phyloP scores from a whole-genome alignment of 164 flowering plant species.

The Chimonanthus praecox region DNA sequence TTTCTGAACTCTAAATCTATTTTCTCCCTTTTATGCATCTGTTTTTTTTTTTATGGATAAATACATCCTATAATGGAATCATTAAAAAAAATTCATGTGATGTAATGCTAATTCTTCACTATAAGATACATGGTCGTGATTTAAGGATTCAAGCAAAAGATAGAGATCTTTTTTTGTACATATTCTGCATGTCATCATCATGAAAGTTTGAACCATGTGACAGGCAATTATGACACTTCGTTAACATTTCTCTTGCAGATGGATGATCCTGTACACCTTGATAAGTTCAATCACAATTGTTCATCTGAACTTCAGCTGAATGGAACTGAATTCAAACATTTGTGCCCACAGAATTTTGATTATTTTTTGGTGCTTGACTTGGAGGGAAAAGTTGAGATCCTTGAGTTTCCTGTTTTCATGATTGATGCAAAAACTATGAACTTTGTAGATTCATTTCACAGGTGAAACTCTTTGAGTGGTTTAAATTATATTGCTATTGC shows the following conservation, averaged over 20 bases:
- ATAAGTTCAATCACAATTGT: slow-evolving; percentile 67
- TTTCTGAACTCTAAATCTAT: no score
- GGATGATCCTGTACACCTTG: slow-evolving; percentile 66
- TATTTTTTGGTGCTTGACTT: slow-evolving; percentile 88
- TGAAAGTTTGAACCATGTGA: neutral
- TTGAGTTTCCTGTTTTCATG: slow-evolving; percentile 85
- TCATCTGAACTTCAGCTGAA: slow-evolving; percentile 42
- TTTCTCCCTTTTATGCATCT: no score
- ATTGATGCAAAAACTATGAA: slow-evolving; percentile 65
- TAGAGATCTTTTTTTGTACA: neutral
- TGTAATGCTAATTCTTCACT: no score
- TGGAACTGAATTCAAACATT: slow-evolving; percentile 17
- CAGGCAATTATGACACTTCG: neutral
- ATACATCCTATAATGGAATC: no score
- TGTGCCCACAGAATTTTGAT: slow-evolving; percentile 49
- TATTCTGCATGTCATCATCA: neutral
- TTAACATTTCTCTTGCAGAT: slow-evolving; percentile 33
- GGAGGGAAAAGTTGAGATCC: slow-evolving; percentile 97
- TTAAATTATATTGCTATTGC: neutral
- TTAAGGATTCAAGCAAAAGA: neutral
- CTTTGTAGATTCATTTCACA: slow-evolving; percentile 81
- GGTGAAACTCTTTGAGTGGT: slow-evolving; percentile 32
- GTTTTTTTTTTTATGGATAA: no score
- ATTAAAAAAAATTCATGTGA: no score
- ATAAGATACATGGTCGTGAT: no score